These are phyloP conservation scores for Papiliotrema flavescens DNA, from an alignment of 1,284 basidiomycete species.

Conservation along the genomic window DNA sequence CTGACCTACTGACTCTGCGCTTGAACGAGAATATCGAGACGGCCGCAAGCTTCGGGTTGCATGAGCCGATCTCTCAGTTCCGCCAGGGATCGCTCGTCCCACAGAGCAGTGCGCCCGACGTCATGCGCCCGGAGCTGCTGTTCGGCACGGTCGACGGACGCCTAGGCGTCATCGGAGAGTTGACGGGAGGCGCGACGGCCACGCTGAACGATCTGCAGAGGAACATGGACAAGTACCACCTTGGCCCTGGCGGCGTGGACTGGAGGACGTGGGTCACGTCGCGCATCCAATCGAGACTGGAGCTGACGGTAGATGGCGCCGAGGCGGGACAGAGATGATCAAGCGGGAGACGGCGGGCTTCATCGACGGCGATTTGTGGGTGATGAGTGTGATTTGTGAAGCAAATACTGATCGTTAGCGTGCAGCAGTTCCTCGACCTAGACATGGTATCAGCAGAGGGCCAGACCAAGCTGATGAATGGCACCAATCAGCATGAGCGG, in stretches of 20 bases:
- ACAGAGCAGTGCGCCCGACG: slow-evolving; percentile 24
- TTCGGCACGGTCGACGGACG: slow-evolving; percentile 78
- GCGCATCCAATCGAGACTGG: neutral
- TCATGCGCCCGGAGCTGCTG: slow-evolving; percentile 57
- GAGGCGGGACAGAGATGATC: slow-evolving; percentile 58
- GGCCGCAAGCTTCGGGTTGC: slow-evolving; percentile 49
- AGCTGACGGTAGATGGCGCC: slow-evolving; percentile 58
- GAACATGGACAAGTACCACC: slow-evolving; percentile 62
- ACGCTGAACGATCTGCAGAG: slow-evolving; percentile 70
- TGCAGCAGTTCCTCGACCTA: slow-evolving; percentile 62
- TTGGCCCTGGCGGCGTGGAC: slow-evolving; percentile 59
- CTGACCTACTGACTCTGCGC: slow-evolving; percentile 66
- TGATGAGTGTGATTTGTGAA: neutral
- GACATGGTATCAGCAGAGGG: slow-evolving; percentile 28
- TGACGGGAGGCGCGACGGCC: slow-evolving; percentile 58
- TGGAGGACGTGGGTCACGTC: slow-evolving; percentile 60
- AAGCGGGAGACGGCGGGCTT: slow-evolving; percentile 62
- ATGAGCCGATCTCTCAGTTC: slow-evolving; percentile 50
- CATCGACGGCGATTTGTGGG: slow-evolving; percentile 77
- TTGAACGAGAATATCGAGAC: slow-evolving; percentile 42
- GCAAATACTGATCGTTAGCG: slow-evolving; percentile 18
- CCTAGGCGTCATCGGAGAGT: slow-evolving; percentile 71
- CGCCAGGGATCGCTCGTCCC: slow-evolving; percentile 38
- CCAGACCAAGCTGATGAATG: slow-evolving; percentile 27
- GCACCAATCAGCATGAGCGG: slow-evolving; percentile 32